Percentiles rank a stretch among this genome's conserved stretches.
Evolutionary conservation across 140 eudicot genomes (phyloP).

Genomic region (Oenanthe javanica): DNA sequence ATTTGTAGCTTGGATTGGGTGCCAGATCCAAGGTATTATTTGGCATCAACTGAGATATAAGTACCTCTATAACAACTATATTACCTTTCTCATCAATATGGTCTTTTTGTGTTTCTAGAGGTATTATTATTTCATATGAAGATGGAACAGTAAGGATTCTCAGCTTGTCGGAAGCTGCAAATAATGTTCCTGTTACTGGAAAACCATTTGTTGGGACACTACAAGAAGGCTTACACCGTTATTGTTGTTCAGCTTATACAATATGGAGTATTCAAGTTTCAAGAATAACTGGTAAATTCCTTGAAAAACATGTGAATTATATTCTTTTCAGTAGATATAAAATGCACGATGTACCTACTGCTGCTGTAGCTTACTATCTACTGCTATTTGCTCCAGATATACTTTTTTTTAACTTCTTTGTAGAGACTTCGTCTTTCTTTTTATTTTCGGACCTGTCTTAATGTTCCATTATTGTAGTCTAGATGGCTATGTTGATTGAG

Average conservation of each 20-base stretch:
- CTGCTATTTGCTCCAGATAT: neutral
- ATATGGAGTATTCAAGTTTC: constrained; percentile 83
- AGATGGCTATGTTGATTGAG: neutral
- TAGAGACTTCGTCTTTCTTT: neutral
- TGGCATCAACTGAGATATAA: neutral
- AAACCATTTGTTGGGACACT: constrained; percentile 40
- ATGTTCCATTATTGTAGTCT: neutral
- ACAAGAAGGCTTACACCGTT: constrained; percentile 55
- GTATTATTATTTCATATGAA: constrained; percentile 52
- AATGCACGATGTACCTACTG: neutral
- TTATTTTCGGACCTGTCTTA: neutral
- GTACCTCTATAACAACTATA: neutral
- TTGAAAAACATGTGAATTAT: neutral
- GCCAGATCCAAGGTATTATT: constrained; percentile 70
- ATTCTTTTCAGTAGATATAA: neutral
- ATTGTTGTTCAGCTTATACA: constrained; percentile 54
- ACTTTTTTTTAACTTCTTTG: no score
- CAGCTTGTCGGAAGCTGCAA: constrained; percentile 57
- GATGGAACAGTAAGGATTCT: constrained; percentile 75
- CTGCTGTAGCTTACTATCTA: neutral
- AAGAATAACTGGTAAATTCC: constrained; percentile 47
- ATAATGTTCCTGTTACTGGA: constrained; percentile 70
- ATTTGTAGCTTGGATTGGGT: constrained; percentile 78
- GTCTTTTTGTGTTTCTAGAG: constrained; percentile 34
- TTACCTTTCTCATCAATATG: neutral